These are phyloP conservation scores for Xerocomus spinulosus DNA, from an alignment of 768 basidiomycete species.

Conservation along the genomic window DNA sequence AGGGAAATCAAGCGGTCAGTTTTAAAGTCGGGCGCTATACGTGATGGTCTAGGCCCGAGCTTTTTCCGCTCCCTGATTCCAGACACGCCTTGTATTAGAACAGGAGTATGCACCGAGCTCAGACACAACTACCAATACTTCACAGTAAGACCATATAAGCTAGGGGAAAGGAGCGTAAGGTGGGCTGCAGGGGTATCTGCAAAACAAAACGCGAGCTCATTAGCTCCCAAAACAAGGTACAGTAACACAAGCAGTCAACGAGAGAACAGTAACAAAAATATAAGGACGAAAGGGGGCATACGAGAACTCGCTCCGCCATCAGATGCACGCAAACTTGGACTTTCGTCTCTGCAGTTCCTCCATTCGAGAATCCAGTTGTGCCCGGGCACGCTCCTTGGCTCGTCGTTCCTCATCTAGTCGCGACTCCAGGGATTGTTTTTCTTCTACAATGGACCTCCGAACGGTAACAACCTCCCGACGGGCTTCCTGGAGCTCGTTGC, in stretches of 20 bases:
- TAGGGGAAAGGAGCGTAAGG: constrained; percentile 22
- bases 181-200: constrained; percentile 27
- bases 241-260: constrained; percentile 28
- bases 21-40: constrained; percentile 16
- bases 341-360: constrained; percentile 80
- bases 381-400: constrained; percentile 84
- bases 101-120: constrained; percentile 16
- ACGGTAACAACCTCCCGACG: constrained; percentile 76
- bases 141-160: constrained; percentile 35
- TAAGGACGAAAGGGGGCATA: constrained; percentile 11
- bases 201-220: constrained; percentile 23
- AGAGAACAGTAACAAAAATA: constrained; percentile 9
- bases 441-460: constrained; percentile 77
- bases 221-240: constrained; percentile 27
- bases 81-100: constrained; percentile 27
- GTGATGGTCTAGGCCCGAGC: constrained; percentile 6
- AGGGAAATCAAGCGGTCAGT: constrained; percentile 12
- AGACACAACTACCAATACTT: constrained; percentile 22
- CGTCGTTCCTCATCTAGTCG: constrained; percentile 81
- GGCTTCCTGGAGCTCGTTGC: constrained; percentile 69
- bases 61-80: neutral
- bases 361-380: constrained; percentile 84
- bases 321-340: constrained; percentile 90
- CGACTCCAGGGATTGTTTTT: constrained; percentile 82
- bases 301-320: constrained; percentile 25